phyloP scores from a whole-genome alignment of 1,284 basidiomycete genomes.

The Afroboletus lepidellus region DNA sequence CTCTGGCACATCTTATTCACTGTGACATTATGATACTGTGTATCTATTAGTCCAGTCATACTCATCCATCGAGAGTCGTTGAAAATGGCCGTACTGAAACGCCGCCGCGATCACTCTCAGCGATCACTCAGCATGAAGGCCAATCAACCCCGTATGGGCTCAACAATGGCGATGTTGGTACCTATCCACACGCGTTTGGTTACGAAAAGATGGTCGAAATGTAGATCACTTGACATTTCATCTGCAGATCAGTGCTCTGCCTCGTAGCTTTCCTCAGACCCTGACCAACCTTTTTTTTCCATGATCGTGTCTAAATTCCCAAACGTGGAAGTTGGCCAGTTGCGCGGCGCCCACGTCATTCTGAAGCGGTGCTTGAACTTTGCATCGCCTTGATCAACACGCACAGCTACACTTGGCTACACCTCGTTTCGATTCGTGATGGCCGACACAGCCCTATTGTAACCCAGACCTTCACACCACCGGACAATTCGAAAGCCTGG shows the following conservation, averaged over 20 bases:
- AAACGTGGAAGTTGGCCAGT: not conserved
- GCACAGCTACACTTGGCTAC: not conserved
- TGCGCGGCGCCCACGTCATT: not conserved
- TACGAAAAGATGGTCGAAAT: not conserved
- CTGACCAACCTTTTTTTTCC: not conserved
- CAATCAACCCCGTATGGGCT: not conserved
- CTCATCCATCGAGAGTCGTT: not conserved
- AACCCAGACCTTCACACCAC: not conserved
- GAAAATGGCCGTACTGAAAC: no score
- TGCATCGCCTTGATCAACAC: not conserved
- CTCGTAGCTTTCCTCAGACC: not conserved
- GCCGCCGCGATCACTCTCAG: no score
- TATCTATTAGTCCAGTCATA: slow-evolving; percentile 15
- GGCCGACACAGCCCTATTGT: not conserved
- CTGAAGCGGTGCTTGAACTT: not conserved
- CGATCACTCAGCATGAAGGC: not conserved
- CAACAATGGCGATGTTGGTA: not conserved
- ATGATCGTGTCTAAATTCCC: not conserved
- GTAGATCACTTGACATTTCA: not conserved
- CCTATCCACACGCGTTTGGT: not conserved
- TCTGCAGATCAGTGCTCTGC: not conserved
- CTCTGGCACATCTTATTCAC: not conserved
- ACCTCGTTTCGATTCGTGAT: not conserved
- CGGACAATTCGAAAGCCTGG: not conserved
- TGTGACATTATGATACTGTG: slow-evolving; percentile 29